A percentile compares a stretch with the other conserved stretches of the same genome.
Evolutionary conservation across 495 filamentous ascomycete genomes (phyloP).

Genomic region (Aspergillus steynii): DNA sequence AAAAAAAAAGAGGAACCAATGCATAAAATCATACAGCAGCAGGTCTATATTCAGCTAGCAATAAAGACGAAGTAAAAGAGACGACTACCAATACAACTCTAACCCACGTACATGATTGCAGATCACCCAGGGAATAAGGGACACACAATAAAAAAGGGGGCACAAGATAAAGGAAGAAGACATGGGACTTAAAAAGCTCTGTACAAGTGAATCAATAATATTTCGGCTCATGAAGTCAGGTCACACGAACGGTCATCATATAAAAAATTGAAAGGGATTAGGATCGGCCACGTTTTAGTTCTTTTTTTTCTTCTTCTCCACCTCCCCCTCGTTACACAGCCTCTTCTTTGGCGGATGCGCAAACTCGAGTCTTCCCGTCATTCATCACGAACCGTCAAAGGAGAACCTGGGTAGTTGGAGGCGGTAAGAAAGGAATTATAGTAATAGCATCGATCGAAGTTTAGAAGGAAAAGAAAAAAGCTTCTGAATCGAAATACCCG

Average conservation of each 20-base stretch:
- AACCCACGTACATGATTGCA: not conserved
- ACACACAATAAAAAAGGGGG: not conserved
- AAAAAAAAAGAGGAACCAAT: conserved; percentile 5
- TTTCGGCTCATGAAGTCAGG: conserved; percentile 14
- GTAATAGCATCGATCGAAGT: not conserved
- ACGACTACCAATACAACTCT: not conserved
- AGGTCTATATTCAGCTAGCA: not conserved
- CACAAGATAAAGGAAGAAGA: not conserved
- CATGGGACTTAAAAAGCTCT: not conserved
- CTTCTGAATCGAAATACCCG: not conserved
- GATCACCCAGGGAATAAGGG: not conserved
- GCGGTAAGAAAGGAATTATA: not conserved
- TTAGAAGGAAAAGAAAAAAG: not conserved
- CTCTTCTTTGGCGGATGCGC: not conserved
- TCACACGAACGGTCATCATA: conserved; percentile 20
- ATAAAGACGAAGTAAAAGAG: not conserved
- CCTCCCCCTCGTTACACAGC: not conserved
- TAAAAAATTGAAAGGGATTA: conserved; percentile 5
- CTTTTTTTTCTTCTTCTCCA: not conserved
- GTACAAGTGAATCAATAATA: conserved; percentile 1
- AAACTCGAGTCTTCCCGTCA: not conserved
- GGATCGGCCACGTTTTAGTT: not conserved
- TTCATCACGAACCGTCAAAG: not conserved
- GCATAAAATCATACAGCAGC: not conserved
- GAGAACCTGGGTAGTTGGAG: not conserved